These are phyloP conservation scores for Besnoitia besnoiti DNA, from an alignment of 169 alveolate species.

Conservation along the genomic window DNA sequence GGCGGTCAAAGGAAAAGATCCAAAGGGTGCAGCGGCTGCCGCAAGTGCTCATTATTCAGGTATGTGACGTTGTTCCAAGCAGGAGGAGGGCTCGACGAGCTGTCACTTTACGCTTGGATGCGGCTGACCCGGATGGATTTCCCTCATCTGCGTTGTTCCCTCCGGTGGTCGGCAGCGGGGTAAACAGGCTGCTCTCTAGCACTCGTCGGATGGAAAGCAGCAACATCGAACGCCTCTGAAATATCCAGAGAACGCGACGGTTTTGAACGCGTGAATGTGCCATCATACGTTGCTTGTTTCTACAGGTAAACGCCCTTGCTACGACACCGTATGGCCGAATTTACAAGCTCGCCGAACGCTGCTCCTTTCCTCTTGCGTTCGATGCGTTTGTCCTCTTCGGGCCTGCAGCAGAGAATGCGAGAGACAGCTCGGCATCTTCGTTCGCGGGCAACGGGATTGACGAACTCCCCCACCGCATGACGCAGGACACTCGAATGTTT, in stretches of 20 bases:
- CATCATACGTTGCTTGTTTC: not conserved
- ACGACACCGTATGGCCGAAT: not conserved
- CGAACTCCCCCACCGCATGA: not conserved
- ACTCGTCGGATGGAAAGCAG: too few relatives aligned
- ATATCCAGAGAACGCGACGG: too few relatives aligned
- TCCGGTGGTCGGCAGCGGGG: too few relatives aligned
- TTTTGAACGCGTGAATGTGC: too few relatives aligned
- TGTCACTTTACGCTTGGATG: too few relatives aligned
- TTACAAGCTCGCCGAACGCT: not conserved
- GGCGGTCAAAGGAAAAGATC: slow-evolving; percentile 9
- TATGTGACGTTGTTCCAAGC: not conserved
- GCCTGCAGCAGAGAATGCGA: not conserved
- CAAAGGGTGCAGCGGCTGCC: slow-evolving; percentile 8
- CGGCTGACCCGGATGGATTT: too few relatives aligned
- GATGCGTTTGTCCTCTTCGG: not conserved
- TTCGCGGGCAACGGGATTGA: too few relatives aligned
- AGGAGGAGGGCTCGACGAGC: too few relatives aligned
- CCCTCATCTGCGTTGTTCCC: too few relatives aligned
- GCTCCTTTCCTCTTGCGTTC: slow-evolving; percentile 8
- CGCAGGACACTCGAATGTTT: not conserved
- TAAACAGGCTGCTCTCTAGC: too few relatives aligned
- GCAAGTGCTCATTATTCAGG: slow-evolving; percentile 12
- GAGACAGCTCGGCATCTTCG: not conserved
- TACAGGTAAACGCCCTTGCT: not conserved
- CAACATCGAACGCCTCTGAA: too few relatives aligned